Percentiles rank a stretch among this genome's conserved stretches.
These are phyloP conservation scores for Maudiozyma serrabonitensis DNA, from an alignment of 805 yeast genomes.

Conservation along the genomic window DNA sequence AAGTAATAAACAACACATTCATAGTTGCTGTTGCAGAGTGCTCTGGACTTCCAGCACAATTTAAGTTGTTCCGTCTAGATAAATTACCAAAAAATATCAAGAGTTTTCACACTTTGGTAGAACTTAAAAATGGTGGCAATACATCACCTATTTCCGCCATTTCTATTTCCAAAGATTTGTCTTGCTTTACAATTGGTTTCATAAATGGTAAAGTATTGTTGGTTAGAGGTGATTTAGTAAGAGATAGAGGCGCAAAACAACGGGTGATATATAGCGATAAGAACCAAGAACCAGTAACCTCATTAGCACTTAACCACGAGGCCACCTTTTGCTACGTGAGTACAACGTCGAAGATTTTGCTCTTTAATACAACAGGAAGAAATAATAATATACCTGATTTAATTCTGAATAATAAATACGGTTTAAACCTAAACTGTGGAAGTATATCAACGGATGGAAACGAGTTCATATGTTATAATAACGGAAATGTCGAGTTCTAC, in stretches of 20 bases:
- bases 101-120: constrained; percentile 50
- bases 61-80: constrained; percentile 67
- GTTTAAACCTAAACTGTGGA: constrained; percentile 36
- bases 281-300: constrained; percentile 68
- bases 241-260: constrained; percentile 88
- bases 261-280: constrained; percentile 59
- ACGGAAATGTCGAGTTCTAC: constrained; percentile 42
- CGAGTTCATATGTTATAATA: constrained; percentile 49
- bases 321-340: constrained; percentile 54
- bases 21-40: constrained; percentile 67
- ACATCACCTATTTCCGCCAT: constrained; percentile 52
- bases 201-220: constrained; percentile 65
- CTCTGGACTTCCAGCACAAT: constrained; percentile 56
- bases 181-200: constrained; percentile 24
- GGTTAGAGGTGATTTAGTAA: constrained; percentile 76
- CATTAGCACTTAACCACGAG: constrained; percentile 46
- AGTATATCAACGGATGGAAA: constrained; percentile 34
- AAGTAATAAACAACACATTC: constrained; percentile 38
- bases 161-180: constrained; percentile 16
- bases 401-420: constrained; percentile 36
- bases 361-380: constrained; percentile 70
- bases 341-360: constrained; percentile 61
- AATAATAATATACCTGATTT: constrained; percentile 55
- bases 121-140: constrained; percentile 61
- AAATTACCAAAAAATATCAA: constrained; percentile 32